phyloP scores from a whole-genome alignment of 192 early-diverging fungal species.

The Phlyctochytrium bullatum region DNA sequence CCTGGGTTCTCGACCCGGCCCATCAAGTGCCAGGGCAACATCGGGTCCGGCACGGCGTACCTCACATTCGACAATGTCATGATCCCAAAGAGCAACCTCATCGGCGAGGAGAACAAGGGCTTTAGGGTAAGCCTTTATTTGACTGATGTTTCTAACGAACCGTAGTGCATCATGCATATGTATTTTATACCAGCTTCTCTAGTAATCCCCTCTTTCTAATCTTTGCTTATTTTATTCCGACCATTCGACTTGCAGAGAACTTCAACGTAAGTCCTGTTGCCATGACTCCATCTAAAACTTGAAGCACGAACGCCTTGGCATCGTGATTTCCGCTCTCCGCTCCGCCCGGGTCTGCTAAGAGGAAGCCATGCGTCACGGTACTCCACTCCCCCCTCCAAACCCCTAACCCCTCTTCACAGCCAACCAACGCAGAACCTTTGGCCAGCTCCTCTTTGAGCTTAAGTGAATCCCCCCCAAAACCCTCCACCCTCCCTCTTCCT shows the following conservation, averaged over 20 bases:
- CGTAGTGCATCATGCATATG: conserved; percentile 55
- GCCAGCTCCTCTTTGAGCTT: conserved; percentile 23
- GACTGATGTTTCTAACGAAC: background rate
- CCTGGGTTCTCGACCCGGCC: conserved; percentile 61
- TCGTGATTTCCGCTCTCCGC: conserved; percentile 68
- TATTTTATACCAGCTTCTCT: too few relatives aligned
- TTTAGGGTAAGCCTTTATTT: conserved; percentile 47
- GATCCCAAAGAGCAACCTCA: conserved; percentile 68
- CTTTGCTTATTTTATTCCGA: conserved; percentile 11
- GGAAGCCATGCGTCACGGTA: conserved; percentile 23
- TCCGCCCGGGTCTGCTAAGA: conserved; percentile 70
- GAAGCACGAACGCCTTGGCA: conserved; percentile 64
- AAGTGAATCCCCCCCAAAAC: background rate
- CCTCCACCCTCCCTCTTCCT: conserved; percentile 45
- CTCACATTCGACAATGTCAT: conserved; percentile 70
- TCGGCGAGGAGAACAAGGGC: conserved; percentile 74
- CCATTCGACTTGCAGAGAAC: conserved; percentile 9
- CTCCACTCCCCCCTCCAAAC: background rate
- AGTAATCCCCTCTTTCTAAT: conserved; percentile 5
- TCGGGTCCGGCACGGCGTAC: conserved; percentile 71
- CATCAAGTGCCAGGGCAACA: conserved; percentile 74
- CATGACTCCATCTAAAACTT: too few relatives aligned
- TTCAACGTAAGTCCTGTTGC: conserved; percentile 27
- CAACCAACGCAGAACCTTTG: conserved; percentile 22
- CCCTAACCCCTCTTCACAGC: conserved; percentile 3